Base-by-base conservation (phyloP, 2,329 filamentous ascomycete genomes). In the Claviceps pazoutovae region DNA sequence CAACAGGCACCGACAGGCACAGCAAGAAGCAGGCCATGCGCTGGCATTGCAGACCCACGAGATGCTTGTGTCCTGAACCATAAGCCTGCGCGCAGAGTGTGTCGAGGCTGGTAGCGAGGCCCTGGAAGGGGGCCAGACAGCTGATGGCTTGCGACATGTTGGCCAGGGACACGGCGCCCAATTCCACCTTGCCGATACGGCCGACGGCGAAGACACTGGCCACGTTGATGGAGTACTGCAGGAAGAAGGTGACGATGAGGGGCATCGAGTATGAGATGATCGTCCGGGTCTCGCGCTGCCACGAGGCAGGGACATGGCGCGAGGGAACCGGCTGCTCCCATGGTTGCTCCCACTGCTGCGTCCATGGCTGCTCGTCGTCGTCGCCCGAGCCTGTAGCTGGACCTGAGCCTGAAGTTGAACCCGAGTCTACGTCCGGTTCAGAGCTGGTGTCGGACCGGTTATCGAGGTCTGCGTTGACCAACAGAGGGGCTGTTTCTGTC, bases 1-100 rank as follows among this genome's bases (percentile, higher is more conserved):
- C 79, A 57, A 93, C 86, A 1, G 87, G 87, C 17, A 88, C 73
- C 1, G 81, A 84, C 56, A 89, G 75, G 2, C 75, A 64, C 71
- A 84, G 83, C 2, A 93, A 74, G 62, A 93, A 90, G 62, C 75
- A 84, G 1, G 86, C 73, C 86, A 91, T 91, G 52, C 86, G 77
- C 68, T 93, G 86, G 56, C 88, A 76, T 60, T 93, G 87, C 51
- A 93, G 66, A 1, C 87, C 87, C 11, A 97, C 91, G 5, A 97
- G 78, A 58, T 90, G 86, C 63, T 86, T 94, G 64, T 85, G 86
- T 0, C 91, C 91, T 0, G 87, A 94, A 2, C 93, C 91, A 63
- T 94, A 97, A 0, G 93, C 91, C 67, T 97, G 91, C 0, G 91
- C 81, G 65, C 91, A 96, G 2, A 97, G 80, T 0, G 91, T 97